Percentiles rank a stretch among this genome's conserved stretches.
These are phyloP conservation scores for Tetracladium marchalianum DNA, from an alignment of 495 filamentous ascomycete genomes.

Conservation along the genomic window DNA sequence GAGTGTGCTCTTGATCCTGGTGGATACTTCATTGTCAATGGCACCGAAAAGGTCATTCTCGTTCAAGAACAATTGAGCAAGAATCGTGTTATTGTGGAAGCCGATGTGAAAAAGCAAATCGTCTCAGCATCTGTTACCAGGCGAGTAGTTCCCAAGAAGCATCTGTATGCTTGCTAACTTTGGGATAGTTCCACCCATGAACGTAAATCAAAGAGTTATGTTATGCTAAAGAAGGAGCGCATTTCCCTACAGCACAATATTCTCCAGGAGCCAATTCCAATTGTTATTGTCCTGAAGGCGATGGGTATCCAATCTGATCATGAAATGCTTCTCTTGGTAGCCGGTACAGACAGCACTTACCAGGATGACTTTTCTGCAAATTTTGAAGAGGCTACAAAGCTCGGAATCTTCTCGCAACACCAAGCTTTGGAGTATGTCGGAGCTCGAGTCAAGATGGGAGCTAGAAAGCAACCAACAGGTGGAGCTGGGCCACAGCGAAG, in stretches of 20 bases:
- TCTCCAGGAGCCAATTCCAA: slow-evolving; percentile 81
- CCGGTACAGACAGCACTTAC: slow-evolving; percentile 73
- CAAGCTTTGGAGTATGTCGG: slow-evolving; percentile 92
- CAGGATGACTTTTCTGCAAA: slow-evolving; percentile 92
- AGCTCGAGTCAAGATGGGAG: slow-evolving; percentile 71
- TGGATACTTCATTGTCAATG: slow-evolving; percentile 85
- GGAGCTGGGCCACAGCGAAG: slow-evolving; percentile 37
- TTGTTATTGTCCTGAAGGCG: slow-evolving; percentile 84
- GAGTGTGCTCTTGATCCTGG: slow-evolving; percentile 95
- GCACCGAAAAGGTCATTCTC: slow-evolving; percentile 92
- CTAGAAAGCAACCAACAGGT: slow-evolving; percentile 39
- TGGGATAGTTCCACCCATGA: slow-evolving; percentile 78
- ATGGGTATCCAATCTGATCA: slow-evolving; percentile 89
- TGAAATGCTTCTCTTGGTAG: slow-evolving; percentile 82
- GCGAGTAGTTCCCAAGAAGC: slow-evolving; percentile 21
- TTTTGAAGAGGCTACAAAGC: slow-evolving; percentile 80
- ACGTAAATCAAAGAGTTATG: slow-evolving; percentile 94
- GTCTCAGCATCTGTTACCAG: slow-evolving; percentile 94
- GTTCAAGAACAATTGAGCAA: slow-evolving; percentile 98
- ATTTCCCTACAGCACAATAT: slow-evolving; percentile 89
- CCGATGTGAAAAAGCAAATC: slow-evolving; percentile 77
- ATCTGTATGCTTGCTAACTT: slow-evolving; percentile 3
- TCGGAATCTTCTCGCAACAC: slow-evolving; percentile 79
- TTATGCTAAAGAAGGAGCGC: slow-evolving; percentile 81
- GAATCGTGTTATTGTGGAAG: slow-evolving; percentile 95